Percentiles rank a stretch among this genome's conserved stretches.
Conservation (phyloP, 805 yeast genomes). For the Jamesozyma lodderae region DNA sequence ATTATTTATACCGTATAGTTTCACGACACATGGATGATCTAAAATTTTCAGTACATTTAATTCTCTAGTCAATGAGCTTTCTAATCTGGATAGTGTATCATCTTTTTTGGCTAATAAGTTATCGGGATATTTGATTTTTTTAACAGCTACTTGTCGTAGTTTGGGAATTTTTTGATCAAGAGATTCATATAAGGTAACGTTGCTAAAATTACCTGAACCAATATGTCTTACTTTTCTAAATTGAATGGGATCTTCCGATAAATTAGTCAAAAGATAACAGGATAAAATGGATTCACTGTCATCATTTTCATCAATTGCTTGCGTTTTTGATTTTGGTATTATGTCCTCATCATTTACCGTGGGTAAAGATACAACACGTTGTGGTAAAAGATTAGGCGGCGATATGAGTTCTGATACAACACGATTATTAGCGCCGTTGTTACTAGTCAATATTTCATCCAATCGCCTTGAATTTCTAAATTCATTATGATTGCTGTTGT, state of each 20-base stretch:
- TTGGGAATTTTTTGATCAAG: conserved; percentile 12
- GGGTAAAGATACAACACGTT: conserved; percentile 23
- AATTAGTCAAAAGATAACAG: conserved; percentile 14
- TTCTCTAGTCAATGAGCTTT: conserved; percentile 64
- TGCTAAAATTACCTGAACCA: conserved; percentile 65
- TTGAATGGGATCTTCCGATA: conserved; percentile 9
- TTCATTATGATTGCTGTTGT: background rate
- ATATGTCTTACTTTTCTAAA: conserved; percentile 37
- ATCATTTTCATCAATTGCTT: background rate
- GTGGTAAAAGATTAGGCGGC: conserved; percentile 11
- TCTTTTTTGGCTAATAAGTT: conserved; percentile 30
- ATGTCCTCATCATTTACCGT: conserved; percentile 14
- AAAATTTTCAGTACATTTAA: conserved; percentile 49
- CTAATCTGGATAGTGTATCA: conserved; percentile 43
- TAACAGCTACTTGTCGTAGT: conserved; percentile 51
- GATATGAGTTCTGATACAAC: conserved; percentile 22
- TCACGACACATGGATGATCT: conserved; percentile 62
- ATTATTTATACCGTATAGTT: conserved; percentile 41
- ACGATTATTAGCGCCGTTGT: conserved; percentile 12
- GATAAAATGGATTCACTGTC: conserved; percentile 10
- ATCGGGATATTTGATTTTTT: conserved; percentile 42
- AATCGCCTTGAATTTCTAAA: conserved; percentile 4
- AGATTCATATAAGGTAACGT: conserved; percentile 43
- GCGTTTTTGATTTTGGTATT: background rate
- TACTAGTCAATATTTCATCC: conserved; percentile 5